Evolutionary conservation across 164 flowering plant genomes (phyloP), one percentile per base, ranked within the genome.

Genomic region (Cinnamomum micranthum): DNA sequence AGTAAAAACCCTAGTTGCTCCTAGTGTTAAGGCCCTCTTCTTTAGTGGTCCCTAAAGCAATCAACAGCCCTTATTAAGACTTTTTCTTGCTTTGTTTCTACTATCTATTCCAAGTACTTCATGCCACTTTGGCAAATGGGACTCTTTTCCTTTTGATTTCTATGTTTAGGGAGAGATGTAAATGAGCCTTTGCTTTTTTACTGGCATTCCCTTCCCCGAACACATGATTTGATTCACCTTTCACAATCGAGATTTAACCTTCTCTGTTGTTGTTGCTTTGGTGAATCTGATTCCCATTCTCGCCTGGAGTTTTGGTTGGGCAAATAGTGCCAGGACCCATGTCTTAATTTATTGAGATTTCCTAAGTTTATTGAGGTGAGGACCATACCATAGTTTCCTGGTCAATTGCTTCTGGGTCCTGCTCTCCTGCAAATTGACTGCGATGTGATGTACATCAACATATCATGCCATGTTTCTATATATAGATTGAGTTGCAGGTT

Each of bases 201-300:
- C 28, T 58, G 35, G 27, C 22, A 22, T 6, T 15, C 2, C 52
- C 50, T 68, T 27, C 62, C 31, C 14, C 4, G 22, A n/a, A 10
- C 17, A 41, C 70, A 69, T 79, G 76, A 69, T 66, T 69, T 68
- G 69, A 58, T 68, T 80, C 70, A 69, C 73, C 50, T 65, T 50
- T 74, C 69, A 65, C 73, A 31, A 55, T 25, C 68, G 22, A 65
- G 2, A n/a, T 69, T 72, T 75, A 69, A 69, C 58, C 65, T 52
- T 69, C 9, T 17, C 50, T 33, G 22, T 47, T 22, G 22, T 31
- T 75, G 33, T 69, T 64, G 73, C 71, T 69, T 55, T 52, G 69
- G 3, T n/a, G 78, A 75, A 79, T 71, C 70, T 68, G 77, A 71
- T 79, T 67, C 78, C 75, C 55, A 33, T 65, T 59, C 65, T 71